Evolutionary conservation across 148 eudicot genomes (phyloP), one percentile per base, ranked within the genome.

Genomic region (Rhododendron ferrugineum): DNA sequence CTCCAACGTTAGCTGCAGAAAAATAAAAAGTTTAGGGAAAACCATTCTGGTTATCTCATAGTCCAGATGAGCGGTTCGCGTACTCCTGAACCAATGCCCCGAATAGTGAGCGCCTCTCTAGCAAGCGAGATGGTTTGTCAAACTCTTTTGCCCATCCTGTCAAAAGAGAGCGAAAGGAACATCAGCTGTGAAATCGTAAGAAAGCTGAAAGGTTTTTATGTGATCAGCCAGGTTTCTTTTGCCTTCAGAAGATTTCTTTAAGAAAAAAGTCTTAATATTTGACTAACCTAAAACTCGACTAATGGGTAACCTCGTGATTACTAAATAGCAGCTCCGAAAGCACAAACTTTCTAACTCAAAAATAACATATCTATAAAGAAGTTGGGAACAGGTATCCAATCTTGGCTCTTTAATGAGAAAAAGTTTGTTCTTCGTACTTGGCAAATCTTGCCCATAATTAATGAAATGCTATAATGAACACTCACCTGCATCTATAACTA

Each of bases 41-140:
- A 40, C 46, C 86, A 36, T 56, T 75, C 16, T 36, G 49, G 16
- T 58, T 77, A 66, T 46, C 75, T 90, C 86, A 93, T 52, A 93
- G 74, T 44, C 92, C 95, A 5, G 95, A 82, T 42, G 98, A 93
- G 56, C 98, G 94, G 84, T 92, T 93, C 0, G 98, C 94, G 34
- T 96, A 96, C 90, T 96, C 99, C 85, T 96, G 97, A 82, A 96
- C 99, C 88, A 96, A 87, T 54, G 99, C 97, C 11, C 93, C 98
- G 73, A 96, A 96, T 7, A 96, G 93, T 0, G 99, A 93, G 20
- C 83, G 90, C 89, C 93, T 91, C 89, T 92, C 97, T 3, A 96
- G 93, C 93, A 96, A 89, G 32, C 76, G 87, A 23, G 96, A 87
- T 15, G 99, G 99, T 60, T 84, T 85, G 85, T 96, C 99, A 36